These are phyloP conservation scores for Rosa multiflora DNA, from an alignment of 306 rosid species.

Conservation along the genomic window DNA sequence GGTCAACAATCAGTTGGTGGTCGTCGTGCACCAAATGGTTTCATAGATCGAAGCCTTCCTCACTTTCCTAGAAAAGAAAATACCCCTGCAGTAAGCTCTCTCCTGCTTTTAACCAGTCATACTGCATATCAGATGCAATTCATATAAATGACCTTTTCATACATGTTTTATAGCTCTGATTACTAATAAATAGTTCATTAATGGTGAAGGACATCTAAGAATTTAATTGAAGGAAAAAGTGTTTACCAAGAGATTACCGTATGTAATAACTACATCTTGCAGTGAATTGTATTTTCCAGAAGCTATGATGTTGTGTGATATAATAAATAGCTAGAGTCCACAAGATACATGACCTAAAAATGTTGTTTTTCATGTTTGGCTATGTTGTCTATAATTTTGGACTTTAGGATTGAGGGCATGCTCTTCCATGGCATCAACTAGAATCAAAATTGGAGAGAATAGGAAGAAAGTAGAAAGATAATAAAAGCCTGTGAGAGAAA, in stretches of 20 bases:
- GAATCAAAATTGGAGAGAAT: too few species aligned
- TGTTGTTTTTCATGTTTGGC: too few species aligned
- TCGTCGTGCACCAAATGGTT: conserved; percentile 92
- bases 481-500: too few species aligned
- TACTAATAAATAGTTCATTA: not conserved
- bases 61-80: conserved; percentile 73
- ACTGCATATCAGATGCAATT: not conserved
- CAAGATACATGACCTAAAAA: too few species aligned
- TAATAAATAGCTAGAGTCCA: too few species aligned
- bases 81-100: conserved; percentile 75
- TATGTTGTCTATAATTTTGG: too few species aligned
- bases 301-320: too few species aligned
- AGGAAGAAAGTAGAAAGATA: too few species aligned
- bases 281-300: too few species aligned
- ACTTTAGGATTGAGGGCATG: too few species aligned
- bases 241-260: not conserved
- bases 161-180: not conserved
- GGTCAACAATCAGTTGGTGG: conserved; percentile 96
- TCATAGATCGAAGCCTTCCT: conserved; percentile 95
- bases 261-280: not conserved
- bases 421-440: too few species aligned
- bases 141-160: not conserved
- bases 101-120: not conserved
- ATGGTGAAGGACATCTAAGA: not conserved
- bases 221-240: not conserved